Conservation (phyloP, 805 yeast species). For the Nakazawaea laoshanensis region DNA sequence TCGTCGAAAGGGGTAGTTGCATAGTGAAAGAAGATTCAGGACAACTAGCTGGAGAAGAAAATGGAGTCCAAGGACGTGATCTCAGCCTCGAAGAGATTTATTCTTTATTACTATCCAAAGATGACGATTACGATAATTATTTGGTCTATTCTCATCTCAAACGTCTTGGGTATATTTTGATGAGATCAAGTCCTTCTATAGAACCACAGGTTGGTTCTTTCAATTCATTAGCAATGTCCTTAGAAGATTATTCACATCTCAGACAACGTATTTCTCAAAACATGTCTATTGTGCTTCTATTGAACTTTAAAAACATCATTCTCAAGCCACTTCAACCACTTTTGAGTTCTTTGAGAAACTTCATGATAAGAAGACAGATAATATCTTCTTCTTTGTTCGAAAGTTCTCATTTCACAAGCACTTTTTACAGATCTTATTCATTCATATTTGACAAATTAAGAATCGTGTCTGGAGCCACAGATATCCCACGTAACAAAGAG, state of each 20-base stretch:
- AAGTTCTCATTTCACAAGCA: conserved; percentile 2
- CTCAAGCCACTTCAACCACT: conserved; percentile 7
- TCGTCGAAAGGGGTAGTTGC: conserved; percentile 72
- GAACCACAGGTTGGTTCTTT: not conserved
- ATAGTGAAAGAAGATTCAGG: conserved; percentile 17
- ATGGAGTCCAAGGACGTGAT: conserved; percentile 18
- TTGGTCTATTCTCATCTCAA: conserved; percentile 68
- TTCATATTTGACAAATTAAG: conserved; percentile 5
- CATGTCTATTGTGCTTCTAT: conserved; percentile 8
- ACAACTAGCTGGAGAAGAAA: conserved; percentile 10
- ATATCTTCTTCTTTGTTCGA: conserved; percentile 7
- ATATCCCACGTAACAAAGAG: conserved; percentile 1
- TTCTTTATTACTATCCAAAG: conserved; percentile 33
- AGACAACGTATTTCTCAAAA: conserved; percentile 9
- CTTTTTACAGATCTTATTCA: conserved; percentile 4
- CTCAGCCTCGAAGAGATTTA: conserved; percentile 62
- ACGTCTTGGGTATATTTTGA: conserved; percentile 69
- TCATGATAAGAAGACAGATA: conserved; percentile 5
- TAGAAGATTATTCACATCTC: conserved; percentile 9
- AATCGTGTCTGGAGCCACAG: not conserved
- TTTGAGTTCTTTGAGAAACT: not conserved
- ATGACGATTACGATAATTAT: conserved; percentile 41
- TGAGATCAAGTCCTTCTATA: conserved; percentile 15
- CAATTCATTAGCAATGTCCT: conserved; percentile 3
- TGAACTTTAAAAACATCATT: conserved; percentile 7